Evolutionary conservation across 495 filamentous ascomycete genomes (phyloP).

Genomic region (Bryoglossum gracile): DNA sequence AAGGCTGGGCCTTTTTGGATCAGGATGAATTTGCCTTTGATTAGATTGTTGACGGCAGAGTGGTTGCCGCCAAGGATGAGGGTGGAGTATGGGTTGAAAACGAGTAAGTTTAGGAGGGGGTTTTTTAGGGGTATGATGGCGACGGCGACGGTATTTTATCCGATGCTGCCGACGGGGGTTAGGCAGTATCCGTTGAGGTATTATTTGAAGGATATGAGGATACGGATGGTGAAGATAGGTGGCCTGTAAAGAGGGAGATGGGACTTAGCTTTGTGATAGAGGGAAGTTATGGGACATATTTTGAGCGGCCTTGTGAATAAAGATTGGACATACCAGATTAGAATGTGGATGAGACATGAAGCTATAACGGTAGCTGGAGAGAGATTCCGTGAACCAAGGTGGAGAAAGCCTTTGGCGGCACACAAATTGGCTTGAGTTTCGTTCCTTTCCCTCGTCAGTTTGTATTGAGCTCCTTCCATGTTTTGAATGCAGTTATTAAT

Average conservation of each 20-base stretch:
- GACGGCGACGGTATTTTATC: neutral
- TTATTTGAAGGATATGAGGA: slow-evolving; percentile 6
- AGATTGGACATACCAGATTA: neutral
- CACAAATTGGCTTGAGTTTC: no score
- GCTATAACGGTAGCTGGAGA: no score
- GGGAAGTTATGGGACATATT: neutral
- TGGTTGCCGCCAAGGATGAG: neutral
- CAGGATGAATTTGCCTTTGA: slow-evolving; percentile 1
- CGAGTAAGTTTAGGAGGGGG: neutral
- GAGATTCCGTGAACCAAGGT: no score
- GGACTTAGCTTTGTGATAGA: neutral
- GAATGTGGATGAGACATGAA: no score
- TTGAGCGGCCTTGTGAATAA: neutral
- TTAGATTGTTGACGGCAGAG: slow-evolving; percentile 1
- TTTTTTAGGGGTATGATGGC: neutral
- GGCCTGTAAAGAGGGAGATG: neutral
- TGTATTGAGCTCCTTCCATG: no score
- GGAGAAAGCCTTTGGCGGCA: no score
- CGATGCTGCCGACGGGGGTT: neutral
- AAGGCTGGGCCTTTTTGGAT: slow-evolving; percentile 15
- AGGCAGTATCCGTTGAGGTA: neutral
- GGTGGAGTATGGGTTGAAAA: neutral
- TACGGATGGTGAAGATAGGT: neutral
- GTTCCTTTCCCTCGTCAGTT: no score
- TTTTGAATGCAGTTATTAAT: no score